phyloP scores from a whole-genome alignment of 768 basidiomycete genomes.

The Boletus pseudo-olivaceus region DNA sequence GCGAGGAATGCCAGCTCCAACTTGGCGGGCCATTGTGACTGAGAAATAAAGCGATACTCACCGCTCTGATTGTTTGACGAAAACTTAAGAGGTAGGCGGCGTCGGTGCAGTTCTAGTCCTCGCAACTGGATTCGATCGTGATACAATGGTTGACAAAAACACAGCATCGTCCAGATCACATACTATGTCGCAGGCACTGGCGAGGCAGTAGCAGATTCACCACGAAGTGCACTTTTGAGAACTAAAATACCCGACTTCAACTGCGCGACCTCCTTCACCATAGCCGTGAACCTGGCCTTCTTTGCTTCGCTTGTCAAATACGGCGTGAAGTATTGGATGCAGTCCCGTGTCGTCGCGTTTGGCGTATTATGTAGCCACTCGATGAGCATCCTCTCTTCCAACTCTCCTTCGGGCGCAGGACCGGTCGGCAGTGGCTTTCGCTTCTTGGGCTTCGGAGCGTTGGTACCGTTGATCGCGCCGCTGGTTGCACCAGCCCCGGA shows the following conservation, averaged over 20 bases:
- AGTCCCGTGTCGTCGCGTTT: constrained; percentile 73
- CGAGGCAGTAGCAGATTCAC: constrained; percentile 25
- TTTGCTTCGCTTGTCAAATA: constrained; percentile 67
- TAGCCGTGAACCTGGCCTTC: constrained; percentile 70
- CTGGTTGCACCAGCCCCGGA: constrained; percentile 11
- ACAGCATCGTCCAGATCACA: constrained; percentile 10
- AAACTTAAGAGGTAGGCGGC: not conserved
- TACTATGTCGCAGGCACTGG: constrained; percentile 25
- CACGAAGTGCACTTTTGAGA: constrained; percentile 43
- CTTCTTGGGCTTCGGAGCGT: constrained; percentile 50
- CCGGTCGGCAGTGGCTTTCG: constrained; percentile 41
- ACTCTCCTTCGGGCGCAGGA: constrained; percentile 48
- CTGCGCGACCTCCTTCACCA: constrained; percentile 77
- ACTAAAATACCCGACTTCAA: constrained; percentile 64
- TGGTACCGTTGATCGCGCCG: constrained; percentile 18
- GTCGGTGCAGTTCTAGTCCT: not conserved
- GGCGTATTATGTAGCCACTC: constrained; percentile 71
- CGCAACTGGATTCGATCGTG: constrained; percentile 11
- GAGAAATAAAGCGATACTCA: constrained; percentile 18
- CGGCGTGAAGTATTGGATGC: constrained; percentile 75
- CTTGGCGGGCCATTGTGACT: not conserved
- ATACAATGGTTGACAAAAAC: constrained; percentile 19
- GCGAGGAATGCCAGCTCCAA: not conserved
- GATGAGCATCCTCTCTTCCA: constrained; percentile 64
- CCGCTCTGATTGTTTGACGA: not conserved